These are phyloP conservation scores for Cyamopsis tetragonoloba DNA, from an alignment of 306 rosid genomes.

Conservation along the genomic window DNA sequence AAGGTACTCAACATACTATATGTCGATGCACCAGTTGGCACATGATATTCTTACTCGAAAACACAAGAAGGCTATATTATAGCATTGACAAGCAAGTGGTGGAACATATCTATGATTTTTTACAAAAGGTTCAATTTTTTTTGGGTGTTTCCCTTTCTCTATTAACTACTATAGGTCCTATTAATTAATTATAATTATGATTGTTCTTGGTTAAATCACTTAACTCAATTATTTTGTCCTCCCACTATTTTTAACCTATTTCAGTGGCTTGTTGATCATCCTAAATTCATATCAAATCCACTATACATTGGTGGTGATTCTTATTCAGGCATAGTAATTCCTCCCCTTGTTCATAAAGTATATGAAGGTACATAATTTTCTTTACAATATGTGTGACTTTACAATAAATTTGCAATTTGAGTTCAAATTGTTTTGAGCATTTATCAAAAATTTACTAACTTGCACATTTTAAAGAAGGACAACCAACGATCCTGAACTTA, in stretches of 20 bases:
- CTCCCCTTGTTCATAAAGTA: constrained; percentile 6
- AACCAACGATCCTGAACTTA: not conserved
- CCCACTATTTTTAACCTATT: too few relatives aligned
- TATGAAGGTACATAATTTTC: too few relatives aligned
- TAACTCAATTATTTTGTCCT: too few relatives aligned
- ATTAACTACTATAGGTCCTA: too few relatives aligned
- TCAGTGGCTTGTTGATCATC: constrained; percentile 18
- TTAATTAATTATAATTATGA: not conserved
- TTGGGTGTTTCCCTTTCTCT: not conserved
- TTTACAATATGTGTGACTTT: too few relatives aligned
- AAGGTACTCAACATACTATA: constrained; percentile 5
- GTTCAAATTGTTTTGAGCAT: too few relatives aligned
- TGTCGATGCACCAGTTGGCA: constrained; percentile 25
- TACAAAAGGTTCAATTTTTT: constrained; percentile 27
- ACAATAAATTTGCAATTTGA: too few relatives aligned
- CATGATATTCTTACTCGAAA: constrained; percentile 33
- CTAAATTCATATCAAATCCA: not conserved
- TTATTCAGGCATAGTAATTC: not conserved
- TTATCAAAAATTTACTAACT: too few relatives aligned
- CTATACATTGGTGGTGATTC: constrained; percentile 23
- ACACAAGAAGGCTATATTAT: constrained; percentile 24
- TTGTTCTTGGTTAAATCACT: too few relatives aligned
- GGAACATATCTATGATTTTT: not conserved
- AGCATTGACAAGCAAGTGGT: not conserved
- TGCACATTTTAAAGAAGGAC: not conserved